Conservation (phyloP, 805 yeast genomes). For the Saccharomyces kudriavzevii region DNA sequence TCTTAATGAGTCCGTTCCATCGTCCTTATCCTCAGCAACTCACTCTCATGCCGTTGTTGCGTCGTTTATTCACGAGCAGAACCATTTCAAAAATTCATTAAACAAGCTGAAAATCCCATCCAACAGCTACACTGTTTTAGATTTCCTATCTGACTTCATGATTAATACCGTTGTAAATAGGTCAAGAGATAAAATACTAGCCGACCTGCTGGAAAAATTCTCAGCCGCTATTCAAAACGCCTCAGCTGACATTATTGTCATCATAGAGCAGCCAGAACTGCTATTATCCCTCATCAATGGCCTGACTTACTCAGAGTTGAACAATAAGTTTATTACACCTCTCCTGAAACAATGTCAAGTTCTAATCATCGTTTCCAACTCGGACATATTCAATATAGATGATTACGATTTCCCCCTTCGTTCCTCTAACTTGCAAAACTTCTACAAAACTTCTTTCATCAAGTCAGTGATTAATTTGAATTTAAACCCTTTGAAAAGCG, state of each 20-base stretch:
- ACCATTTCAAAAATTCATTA: slow-evolving; percentile 15
- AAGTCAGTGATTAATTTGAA: slow-evolving; percentile 32
- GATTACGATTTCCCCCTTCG: background rate
- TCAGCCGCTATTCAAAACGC: slow-evolving; percentile 42
- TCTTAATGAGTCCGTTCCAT: slow-evolving; percentile 29
- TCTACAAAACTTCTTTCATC: slow-evolving; percentile 9
- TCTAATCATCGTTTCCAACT: slow-evolving; percentile 18
- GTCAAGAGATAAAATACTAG: slow-evolving; percentile 68
- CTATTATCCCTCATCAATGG: slow-evolving; percentile 22
- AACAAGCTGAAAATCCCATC: slow-evolving; percentile 17
- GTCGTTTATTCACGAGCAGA: slow-evolving; percentile 23
- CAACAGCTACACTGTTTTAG: slow-evolving; percentile 31
- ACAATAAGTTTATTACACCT: slow-evolving; percentile 21
- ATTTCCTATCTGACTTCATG: slow-evolving; percentile 42
- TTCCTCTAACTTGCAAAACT: background rate
- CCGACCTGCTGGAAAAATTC: slow-evolving; percentile 59
- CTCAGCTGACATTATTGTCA: slow-evolving; percentile 11
- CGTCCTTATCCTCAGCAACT: slow-evolving; percentile 7
- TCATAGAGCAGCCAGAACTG: slow-evolving; percentile 30
- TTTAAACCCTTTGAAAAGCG: slow-evolving; percentile 64
- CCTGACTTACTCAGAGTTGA: slow-evolving; percentile 22
- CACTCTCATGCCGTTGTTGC: slow-evolving; percentile 18
- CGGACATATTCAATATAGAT: slow-evolving; percentile 13
- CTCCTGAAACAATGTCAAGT: slow-evolving; percentile 18
- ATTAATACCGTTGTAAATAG: slow-evolving; percentile 36